Conservation (phyloP, 2,329 filamentous ascomycete species). For the Podosphaera fusca region DNA sequence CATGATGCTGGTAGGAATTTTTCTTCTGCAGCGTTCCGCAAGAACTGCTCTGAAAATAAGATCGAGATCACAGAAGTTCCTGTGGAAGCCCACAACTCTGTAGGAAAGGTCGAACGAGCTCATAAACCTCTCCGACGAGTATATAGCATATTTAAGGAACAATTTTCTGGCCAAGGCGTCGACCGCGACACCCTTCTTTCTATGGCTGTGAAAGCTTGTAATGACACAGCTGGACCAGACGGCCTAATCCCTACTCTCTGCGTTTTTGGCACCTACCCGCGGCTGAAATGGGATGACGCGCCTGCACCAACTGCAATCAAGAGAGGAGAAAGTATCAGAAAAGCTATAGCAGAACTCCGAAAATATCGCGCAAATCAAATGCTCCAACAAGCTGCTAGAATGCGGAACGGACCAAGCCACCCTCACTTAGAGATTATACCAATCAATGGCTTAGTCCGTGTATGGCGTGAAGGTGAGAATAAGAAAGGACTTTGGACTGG, state of each 20-base stretch:
- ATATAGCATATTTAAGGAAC: neutral
- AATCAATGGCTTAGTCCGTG: neutral
- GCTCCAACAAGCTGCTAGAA: neutral
- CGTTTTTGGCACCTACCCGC: neutral
- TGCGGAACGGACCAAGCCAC: neutral
- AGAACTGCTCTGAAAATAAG: neutral
- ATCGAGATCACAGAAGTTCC: neutral
- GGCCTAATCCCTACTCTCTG: neutral
- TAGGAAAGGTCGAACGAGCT: too few relatives aligned
- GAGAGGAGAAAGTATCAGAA: neutral
- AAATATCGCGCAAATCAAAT: neutral
- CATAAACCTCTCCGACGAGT: too few relatives aligned
- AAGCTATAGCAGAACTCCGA: neutral
- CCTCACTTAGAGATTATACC: neutral
- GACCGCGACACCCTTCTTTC: neutral
- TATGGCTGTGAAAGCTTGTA: neutral
- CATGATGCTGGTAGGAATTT: too few relatives aligned
- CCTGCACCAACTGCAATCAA: neutral
- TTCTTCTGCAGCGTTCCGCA: too few relatives aligned
- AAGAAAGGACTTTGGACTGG: neutral
- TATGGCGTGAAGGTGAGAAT: neutral
- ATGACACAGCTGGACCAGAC: neutral
- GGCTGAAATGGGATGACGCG: neutral
- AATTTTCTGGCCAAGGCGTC: neutral
- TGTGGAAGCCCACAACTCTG: neutral